Base-by-base conservation (phyloP, 176 grass and related monocot species). In the Oryza glumipatula region DNA sequence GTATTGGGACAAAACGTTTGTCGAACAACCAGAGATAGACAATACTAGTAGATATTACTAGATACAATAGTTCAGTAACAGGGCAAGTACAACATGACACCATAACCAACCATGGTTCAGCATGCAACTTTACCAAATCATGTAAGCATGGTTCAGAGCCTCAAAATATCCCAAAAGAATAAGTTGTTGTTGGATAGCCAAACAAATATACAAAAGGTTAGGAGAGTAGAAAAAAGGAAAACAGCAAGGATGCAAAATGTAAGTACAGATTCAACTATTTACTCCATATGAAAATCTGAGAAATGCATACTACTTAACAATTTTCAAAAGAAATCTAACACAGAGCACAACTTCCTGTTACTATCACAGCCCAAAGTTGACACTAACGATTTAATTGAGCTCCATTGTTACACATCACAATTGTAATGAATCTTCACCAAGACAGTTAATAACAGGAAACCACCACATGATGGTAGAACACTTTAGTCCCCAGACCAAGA, bases 361-460 rank as follows among this genome's bases (percentile, higher is more conserved):
- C 66, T 77, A 14, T 8, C 71, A 64, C 9, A 87, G 12, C 52
- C 16, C 52, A 82, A 49, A 70, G 26, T 77, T 64, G 5, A 77
- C 39, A 33, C 2, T 21, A 28, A 30, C 30, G 14, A 56, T 56
- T 56, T 19, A 21, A 56, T 17, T 21, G 52, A 21, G 32, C 8
- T 30, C 58, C 32, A 78, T 54, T 44, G 73, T 83, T 35, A 30
- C n/a, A 35, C 17, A 44, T 68, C 9, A 81, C 46, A 56, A 5
- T 56, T 21, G 52, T 56, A 56, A 58, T 9, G 32, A 67, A 41
- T 67, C 1, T 56, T 56, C 28, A 83, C 35, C 58, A 9, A 58
- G 38, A 26, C 56, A 47, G 74, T 12, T 68, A 79, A 84, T 73
- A 15, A 21, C 6, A 46, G 2, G 22, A 79, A 79, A 21, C 13